Conservation (phyloP, 495 filamentous ascomycete species). For the Trichoderma reesei region DNA sequence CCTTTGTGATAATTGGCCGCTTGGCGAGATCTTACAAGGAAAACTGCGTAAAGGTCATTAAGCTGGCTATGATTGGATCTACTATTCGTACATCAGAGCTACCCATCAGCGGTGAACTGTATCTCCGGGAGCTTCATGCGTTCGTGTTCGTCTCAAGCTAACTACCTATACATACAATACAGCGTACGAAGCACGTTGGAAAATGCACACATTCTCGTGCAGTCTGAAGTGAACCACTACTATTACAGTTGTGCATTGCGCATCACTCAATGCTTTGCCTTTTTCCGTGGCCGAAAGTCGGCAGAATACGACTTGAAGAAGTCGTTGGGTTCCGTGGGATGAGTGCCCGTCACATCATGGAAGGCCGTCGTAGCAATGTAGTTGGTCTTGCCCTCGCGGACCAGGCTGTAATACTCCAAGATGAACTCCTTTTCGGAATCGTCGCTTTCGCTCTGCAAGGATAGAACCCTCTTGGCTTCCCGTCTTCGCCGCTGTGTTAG, state of each 20-base stretch:
- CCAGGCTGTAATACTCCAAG: constrained; percentile 49
- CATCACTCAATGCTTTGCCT: constrained; percentile 18
- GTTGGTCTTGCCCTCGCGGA: constrained; percentile 50
- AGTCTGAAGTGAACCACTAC: background rate
- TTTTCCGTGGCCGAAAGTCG: constrained; percentile 38
- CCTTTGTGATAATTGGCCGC: no score
- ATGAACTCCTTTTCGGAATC: constrained; percentile 43
- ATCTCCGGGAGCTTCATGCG: no score
- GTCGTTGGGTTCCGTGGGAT: constrained; percentile 39
- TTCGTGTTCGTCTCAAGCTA: no score
- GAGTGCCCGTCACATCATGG: constrained; percentile 42
- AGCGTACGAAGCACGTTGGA: background rate
- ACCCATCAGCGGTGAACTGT: no score
- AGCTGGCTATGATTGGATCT: no score
- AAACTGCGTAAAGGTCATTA: no score
- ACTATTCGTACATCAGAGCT: no score
- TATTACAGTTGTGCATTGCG: background rate
- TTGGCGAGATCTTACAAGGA: no score
- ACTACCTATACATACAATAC: background rate
- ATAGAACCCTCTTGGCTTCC: constrained; percentile 39
- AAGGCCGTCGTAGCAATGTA: constrained; percentile 49
- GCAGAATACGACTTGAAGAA: constrained; percentile 43
- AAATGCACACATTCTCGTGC: background rate
- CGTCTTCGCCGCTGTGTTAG: constrained; percentile 17
- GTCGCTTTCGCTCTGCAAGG: constrained; percentile 32